Percentiles rank a stretch among this genome's conserved stretches.
These are phyloP conservation scores for Mycogone perniciosa DNA, from an alignment of 2,329 filamentous ascomycete species.

Conservation along the genomic window DNA sequence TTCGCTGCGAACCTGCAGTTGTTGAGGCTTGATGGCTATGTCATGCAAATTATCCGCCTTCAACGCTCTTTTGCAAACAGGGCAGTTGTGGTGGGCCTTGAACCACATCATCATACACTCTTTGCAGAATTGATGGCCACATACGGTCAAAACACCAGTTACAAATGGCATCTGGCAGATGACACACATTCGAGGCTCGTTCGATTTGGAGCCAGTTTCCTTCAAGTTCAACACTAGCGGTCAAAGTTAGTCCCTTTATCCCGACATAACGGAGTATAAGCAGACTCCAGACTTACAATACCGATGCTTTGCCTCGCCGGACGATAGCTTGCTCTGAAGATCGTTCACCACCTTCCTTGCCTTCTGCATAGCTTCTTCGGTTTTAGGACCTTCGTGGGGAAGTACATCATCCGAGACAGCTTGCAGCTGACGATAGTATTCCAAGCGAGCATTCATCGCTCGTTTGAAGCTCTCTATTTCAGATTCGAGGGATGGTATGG, in stretches of 20 bases:
- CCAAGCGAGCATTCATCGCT: constrained; percentile 77
- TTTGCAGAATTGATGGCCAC: constrained; percentile 88
- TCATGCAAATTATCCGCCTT: constrained; percentile 66
- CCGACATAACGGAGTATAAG: not conserved
- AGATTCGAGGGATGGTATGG: constrained; percentile 45
- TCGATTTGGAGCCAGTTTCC: constrained; percentile 53
- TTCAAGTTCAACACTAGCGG: constrained; percentile 46
- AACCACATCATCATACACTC: constrained; percentile 81
- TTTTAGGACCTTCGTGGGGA: constrained; percentile 59
- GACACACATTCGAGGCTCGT: constrained; percentile 66
- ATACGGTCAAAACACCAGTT: constrained; percentile 75
- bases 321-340: constrained; percentile 52
- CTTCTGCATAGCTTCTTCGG: constrained; percentile 41
- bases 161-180: constrained; percentile 78
- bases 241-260: constrained; percentile 9
- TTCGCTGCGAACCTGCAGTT: constrained; percentile 56
- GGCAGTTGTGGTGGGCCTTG: constrained; percentile 66
- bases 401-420: constrained; percentile 82
- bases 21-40: constrained; percentile 74
- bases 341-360: constrained; percentile 30
- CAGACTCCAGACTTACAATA: constrained; percentile 49
- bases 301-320: constrained; percentile 64
- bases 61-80: constrained; percentile 72
- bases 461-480: constrained; percentile 71
- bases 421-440: constrained; percentile 88